These are phyloP conservation scores for Straminergon stramineum DNA, from an alignment of 225 moss, liverwort and hornwort species.

Conservation along the genomic window DNA sequence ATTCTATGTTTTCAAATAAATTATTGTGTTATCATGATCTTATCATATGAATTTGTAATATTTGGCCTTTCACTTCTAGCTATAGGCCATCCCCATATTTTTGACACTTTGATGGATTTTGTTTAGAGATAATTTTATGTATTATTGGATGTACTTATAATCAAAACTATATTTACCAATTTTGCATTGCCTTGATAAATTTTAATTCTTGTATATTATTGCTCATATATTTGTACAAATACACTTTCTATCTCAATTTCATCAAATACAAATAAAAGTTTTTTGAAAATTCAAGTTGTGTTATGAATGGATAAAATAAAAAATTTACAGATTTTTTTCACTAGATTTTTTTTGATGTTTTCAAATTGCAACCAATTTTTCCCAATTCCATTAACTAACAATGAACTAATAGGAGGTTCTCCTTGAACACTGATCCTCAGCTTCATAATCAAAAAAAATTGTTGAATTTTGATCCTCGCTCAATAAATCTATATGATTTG, in stretches of 20 bases:
- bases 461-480: background rate
- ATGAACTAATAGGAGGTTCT: background rate
- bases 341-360: accelerated
- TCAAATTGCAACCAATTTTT: background rate
- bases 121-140: background rate
- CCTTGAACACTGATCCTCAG: accelerated
- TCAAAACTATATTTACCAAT: background rate
- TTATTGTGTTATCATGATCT: background rate
- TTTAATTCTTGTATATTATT: background rate
- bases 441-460: background rate
- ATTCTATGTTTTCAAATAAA: too few relatives aligned
- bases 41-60: background rate
- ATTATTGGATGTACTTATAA: background rate
- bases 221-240: background rate
- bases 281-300: background rate
- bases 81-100: background rate
- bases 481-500: too few relatives aligned
- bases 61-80: background rate
- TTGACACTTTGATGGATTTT: too few relatives aligned
- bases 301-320: background rate
- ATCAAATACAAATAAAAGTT: background rate
- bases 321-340: background rate
- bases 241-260: accelerated
- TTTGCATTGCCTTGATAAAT: background rate
- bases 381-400: background rate